A percentile compares a stretch with the other conserved stretches of the same genome.
Conservation (phyloP, 805 yeast genomes). For the Teunomyces panamensis region DNA sequence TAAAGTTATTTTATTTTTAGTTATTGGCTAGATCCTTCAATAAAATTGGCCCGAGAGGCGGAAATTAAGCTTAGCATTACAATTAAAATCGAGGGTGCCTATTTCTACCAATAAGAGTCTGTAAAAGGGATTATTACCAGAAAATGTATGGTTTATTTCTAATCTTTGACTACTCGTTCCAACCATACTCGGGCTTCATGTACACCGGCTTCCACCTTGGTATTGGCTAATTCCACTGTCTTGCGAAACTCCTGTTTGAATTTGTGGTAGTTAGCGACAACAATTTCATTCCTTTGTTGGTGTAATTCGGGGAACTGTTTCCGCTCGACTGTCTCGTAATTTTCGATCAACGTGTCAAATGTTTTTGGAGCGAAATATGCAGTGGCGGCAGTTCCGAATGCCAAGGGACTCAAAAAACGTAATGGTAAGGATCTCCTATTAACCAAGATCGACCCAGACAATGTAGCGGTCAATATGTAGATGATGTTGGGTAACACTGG, state of each 20-base stretch:
- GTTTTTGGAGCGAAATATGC: constrained; percentile 55
- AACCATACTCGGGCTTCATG: constrained; percentile 26
- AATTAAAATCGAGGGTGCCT: not conserved
- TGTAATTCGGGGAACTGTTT: constrained; percentile 30
- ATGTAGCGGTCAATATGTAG: constrained; percentile 52
- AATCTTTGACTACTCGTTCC: constrained; percentile 8
- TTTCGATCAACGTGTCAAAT: constrained; percentile 19
- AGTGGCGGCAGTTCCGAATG: constrained; percentile 44
- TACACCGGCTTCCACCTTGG: constrained; percentile 16
- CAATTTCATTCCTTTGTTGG: constrained; percentile 22
- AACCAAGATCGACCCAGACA: constrained; percentile 55
- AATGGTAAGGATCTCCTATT: constrained; percentile 46
- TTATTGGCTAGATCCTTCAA: not conserved
- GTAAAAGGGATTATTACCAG: not conserved
- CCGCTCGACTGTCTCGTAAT: constrained; percentile 24
- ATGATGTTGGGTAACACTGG: constrained; percentile 55
- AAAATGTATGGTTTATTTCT: not conserved
- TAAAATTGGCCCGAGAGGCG: not conserved
- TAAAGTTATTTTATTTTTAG: not conserved
- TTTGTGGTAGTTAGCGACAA: constrained; percentile 4
- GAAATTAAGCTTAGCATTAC: not conserved
- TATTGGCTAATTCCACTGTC: constrained; percentile 11
- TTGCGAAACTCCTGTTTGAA: constrained; percentile 9
- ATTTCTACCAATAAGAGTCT: not conserved
- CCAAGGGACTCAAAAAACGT: constrained; percentile 50